These are phyloP conservation scores for Alopecurus myosuroides DNA, from an alignment of 176 grass and related monocot genomes.

Conservation along the genomic window DNA sequence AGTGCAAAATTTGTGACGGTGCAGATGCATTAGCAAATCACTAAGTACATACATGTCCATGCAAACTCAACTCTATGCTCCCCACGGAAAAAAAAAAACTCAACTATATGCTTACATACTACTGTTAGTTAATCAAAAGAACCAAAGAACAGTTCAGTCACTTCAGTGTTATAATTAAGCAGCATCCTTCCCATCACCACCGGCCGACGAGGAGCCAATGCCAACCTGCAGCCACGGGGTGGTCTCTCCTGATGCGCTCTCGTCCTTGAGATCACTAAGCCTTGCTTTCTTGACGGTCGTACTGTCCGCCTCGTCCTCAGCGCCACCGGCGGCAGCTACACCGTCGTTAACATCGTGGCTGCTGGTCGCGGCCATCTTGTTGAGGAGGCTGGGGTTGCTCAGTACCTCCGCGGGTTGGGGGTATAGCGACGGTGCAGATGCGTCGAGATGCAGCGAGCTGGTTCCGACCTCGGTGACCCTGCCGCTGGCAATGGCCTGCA, in stretches of 20 bases:
- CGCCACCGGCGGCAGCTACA: not conserved
- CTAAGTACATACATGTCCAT: not conserved
- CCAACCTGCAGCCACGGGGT: constrained; percentile 79
- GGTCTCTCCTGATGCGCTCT: constrained; percentile 44
- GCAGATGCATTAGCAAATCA: not conserved
- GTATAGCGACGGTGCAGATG: constrained; percentile 2
- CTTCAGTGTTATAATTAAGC: not conserved
- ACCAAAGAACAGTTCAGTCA: not conserved
- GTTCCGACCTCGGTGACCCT: not conserved
- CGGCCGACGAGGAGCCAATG: constrained; percentile 49
- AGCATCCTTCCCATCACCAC: constrained; percentile 16
- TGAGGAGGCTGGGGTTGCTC: constrained; percentile 6
- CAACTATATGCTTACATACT: not conserved
- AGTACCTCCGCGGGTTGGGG: constrained; percentile 10
- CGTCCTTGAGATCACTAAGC: constrained; percentile 65
- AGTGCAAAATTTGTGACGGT: not conserved
- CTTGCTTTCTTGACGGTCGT: constrained; percentile 38
- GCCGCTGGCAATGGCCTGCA: not conserved
- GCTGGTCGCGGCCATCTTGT: constrained; percentile 10
- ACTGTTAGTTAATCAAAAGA: constrained; percentile 23
- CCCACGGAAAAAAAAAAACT: not conserved
- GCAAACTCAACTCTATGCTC: not conserved
- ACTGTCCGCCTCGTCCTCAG: constrained; percentile 76
- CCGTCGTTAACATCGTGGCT: constrained; percentile 19
- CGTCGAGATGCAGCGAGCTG: constrained; percentile 31